These are phyloP conservation scores for Penicillium griseofulvum DNA, from an alignment of 2,329 filamentous ascomycete species.

Conservation along the genomic window DNA sequence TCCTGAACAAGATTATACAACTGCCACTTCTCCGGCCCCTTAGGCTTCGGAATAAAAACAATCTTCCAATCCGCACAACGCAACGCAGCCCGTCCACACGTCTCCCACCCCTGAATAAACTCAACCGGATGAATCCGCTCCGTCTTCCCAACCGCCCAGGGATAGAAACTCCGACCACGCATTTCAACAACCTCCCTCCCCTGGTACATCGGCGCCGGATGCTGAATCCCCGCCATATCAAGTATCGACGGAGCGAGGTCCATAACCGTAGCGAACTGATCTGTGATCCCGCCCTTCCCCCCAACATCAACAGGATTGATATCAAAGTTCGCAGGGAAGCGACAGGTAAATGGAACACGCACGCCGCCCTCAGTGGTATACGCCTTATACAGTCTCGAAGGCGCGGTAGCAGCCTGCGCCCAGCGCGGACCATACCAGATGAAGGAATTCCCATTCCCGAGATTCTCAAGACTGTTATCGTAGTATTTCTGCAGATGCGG, in stretches of 20 bases:
- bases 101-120: slow-evolving; percentile 58
- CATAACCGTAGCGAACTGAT: slow-evolving; percentile 55
- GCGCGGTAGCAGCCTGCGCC: slow-evolving; percentile 55
- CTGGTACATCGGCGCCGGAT: slow-evolving; percentile 54
- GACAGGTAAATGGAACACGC: slow-evolving; percentile 53
- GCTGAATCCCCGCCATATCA: slow-evolving; percentile 43
- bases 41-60: slow-evolving; percentile 56
- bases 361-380: slow-evolving; percentile 53
- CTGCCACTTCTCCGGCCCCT: slow-evolving; percentile 57
- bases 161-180: slow-evolving; percentile 50
- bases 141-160: slow-evolving; percentile 37
- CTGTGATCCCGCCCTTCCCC: slow-evolving; percentile 43
- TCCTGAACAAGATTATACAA: slow-evolving; percentile 55
- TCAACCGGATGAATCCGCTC: slow-evolving; percentile 51
- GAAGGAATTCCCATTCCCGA: slow-evolving; percentile 57
- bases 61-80: slow-evolving; percentile 59
- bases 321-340: slow-evolving; percentile 35
- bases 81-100: slow-evolving; percentile 54
- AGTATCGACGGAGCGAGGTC: slow-evolving; percentile 50
- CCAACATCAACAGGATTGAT: slow-evolving; percentile 18
- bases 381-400: slow-evolving; percentile 50
- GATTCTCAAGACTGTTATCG: slow-evolving; percentile 57
- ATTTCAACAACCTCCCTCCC: slow-evolving; percentile 53
- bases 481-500: slow-evolving; percentile 58
- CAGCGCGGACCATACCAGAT: slow-evolving; percentile 61